Base-by-base conservation (phyloP, 768 basidiomycete genomes). In the Candolleomyces eurysporus region DNA sequence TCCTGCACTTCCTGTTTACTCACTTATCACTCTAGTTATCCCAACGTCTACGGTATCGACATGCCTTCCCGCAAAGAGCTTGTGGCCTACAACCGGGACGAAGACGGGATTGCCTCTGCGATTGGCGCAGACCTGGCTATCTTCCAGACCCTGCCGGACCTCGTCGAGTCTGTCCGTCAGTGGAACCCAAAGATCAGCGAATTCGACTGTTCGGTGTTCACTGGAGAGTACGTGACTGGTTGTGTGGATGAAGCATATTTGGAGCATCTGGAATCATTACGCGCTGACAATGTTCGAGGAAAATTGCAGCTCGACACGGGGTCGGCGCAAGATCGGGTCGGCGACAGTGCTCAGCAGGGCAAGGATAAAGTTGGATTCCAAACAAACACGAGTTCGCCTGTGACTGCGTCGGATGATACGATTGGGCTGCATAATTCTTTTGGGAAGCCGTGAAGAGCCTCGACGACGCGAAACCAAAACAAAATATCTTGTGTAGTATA, bases 31-130 rank as follows among this genome's bases (percentile, higher is more conserved):
- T 13, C 1, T 60, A 92, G 93, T 30, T 85, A 87, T 71, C 89
- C 95, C 5, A 97, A 98, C 70, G 97, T 99, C 5, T 98, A 99
- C 74, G 97, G 97, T 19, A 99, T 99, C 71, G 97, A 99, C 78
- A 99, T 98, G 97, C 96, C 97, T 32, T 94, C 95, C 4, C 87
- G 93, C n/a, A 76, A 80, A 40, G 96, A 98, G 71, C 88, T 98
- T 36, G 95, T 98, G 55, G 96, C 94, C 0, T 79, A 95, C 72
- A 84, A 82, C 40, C 87, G 94, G 54, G 84, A 86, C 57, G 84
- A 82, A 11, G 79, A 83, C 22, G 83, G 88, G 62, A 88, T 98
- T 63, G 90, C 94, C 3, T 68, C 76, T 21, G 85, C 85, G 58
- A 97, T 98, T 63, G 95, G 95, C 48, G 97, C 96, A 10, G 97